Conservation (phyloP, 305 asterid species). For the Fraxinus sp. region DNA sequence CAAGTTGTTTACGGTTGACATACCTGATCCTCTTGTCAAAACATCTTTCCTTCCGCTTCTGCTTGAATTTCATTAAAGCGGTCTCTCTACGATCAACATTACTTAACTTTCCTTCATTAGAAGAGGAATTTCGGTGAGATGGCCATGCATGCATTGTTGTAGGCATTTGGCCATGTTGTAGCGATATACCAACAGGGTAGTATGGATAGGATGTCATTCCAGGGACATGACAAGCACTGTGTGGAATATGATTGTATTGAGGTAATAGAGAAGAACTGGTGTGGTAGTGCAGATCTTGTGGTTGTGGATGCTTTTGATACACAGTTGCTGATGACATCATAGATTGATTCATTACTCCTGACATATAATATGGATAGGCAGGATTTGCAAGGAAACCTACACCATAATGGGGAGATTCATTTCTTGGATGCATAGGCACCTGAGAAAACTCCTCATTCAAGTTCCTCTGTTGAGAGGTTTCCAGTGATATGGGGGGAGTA, state of each 20-base stretch:
- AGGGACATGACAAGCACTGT: constrained; percentile 48
- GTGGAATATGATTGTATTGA: constrained; percentile 60
- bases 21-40: constrained; percentile 94
- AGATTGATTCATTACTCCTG: constrained; percentile 60
- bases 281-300: constrained; percentile 50
- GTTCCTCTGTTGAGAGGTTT: constrained; percentile 50
- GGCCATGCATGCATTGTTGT: constrained; percentile 56
- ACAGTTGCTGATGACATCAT: constrained; percentile 44
- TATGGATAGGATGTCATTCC: constrained; percentile 67
- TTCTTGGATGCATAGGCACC: constrained; percentile 40
- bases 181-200: constrained; percentile 63
- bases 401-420: constrained; percentile 42
- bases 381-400: constrained; percentile 43
- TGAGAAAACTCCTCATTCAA: constrained; percentile 47
- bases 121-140: constrained; percentile 40
- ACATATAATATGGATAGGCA: constrained; percentile 59
- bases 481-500: constrained; percentile 54
- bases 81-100: constrained; percentile 84
- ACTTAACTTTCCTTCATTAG: constrained; percentile 41
- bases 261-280: constrained; percentile 40
- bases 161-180: constrained; percentile 70
- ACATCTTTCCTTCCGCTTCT: constrained; percentile 89
- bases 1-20: constrained; percentile 76
- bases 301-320: constrained; percentile 41
- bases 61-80: constrained; percentile 86